Base-by-base conservation (phyloP, 257 asterid species). In the Primulina huaijiensis region DNA sequence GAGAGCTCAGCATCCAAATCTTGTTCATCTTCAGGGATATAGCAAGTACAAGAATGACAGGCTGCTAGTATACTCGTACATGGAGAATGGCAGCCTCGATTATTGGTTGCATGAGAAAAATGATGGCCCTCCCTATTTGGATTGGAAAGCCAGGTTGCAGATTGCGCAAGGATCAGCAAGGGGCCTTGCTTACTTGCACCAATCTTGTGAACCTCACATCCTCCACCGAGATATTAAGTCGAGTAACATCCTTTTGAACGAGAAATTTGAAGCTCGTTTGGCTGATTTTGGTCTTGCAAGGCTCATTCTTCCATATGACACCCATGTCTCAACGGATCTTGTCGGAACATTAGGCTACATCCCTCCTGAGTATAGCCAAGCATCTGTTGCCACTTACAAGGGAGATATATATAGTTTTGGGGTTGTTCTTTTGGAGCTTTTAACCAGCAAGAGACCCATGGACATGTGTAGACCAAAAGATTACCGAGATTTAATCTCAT, bases 71-170 rank as follows among this genome's bases (percentile, higher is more conserved):
- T 90, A 90, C 84, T 76, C 89, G 1, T 90, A 80, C 79, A 88
- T 90, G 97, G 97, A 91, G 84, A 91, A 91, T 58, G 92, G 96
- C 0, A 91, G 97, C 75, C 89, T 91, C 62, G 97, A 88, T 73
- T 86, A 85, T 75, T 90, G 97, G 97, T 35, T 90, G 56, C 92
- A 89, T 25, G 95, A 90, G 73, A 88, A 82, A 77, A 43, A 56
- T 0, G 94, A 88, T 7, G 96, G 90, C 21, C 87, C 89, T 5
- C 59, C 90, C 43, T 81, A 76, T 0, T 72, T 91, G 69, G 88
- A 85, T 68, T 91, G 97, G 97, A 81, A 79, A 37, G 75, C 62
- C 16, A 78, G 97, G 82, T 87, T 86, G 60, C 70, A 46, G 70
- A 86, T 91, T 5, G 92, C 95, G 20, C 81, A 65, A 59, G 96